Conservation (phyloP, 495 filamentous ascomycete species). For the Aspergillus biplanus region DNA sequence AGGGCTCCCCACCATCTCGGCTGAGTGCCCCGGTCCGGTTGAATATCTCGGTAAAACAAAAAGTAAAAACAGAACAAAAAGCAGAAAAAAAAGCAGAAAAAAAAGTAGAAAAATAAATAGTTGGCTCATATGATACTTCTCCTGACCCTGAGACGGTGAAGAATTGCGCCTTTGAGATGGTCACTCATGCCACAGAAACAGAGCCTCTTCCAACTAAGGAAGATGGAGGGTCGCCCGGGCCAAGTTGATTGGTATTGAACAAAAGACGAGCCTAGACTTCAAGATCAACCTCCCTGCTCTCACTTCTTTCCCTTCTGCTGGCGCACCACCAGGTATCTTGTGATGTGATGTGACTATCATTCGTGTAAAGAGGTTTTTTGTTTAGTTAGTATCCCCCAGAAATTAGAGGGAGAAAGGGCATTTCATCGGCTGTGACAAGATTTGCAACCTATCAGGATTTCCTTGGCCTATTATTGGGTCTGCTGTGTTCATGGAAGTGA, state of each 20-base stretch:
- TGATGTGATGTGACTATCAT: no score
- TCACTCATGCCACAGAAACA: background rate
- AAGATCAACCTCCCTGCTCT: background rate
- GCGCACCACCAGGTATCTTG: no score
- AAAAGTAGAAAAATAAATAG: background rate
- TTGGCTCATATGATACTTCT: conserved; percentile 16
- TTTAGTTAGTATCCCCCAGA: background rate
- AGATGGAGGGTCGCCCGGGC: background rate
- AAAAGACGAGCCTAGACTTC: background rate
- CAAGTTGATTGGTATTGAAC: background rate
- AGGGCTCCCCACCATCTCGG: conserved; percentile 13
- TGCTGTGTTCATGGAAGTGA: background rate
- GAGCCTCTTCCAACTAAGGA: background rate
- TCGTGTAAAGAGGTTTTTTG: background rate
- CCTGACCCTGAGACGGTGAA: background rate
- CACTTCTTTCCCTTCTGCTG: background rate
- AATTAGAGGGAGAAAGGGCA: background rate
- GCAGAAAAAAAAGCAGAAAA: background rate
- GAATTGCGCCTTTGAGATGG: background rate
- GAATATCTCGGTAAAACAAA: background rate
- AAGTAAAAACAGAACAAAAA: background rate
- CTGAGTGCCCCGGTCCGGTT: background rate
- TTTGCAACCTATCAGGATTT: background rate
- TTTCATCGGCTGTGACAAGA: background rate
- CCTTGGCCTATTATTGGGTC: conserved; percentile 20